Conservation (phyloP, 2,329 filamentous ascomycete genomes). For the Cryphonectria carpinicola region DNA sequence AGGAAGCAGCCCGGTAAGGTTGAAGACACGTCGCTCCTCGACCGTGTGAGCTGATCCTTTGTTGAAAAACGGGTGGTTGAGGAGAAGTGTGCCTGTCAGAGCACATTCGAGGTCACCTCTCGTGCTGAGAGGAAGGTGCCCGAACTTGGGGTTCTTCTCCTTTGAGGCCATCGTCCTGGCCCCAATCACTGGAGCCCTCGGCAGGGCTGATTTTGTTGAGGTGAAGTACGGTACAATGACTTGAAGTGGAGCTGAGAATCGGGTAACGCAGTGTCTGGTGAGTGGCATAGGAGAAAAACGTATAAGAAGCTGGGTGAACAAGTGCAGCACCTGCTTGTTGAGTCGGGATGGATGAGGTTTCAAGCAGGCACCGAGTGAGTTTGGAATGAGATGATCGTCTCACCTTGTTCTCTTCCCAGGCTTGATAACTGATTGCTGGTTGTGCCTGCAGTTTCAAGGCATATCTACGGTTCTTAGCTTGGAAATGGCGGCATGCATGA, state of each 20-base stretch:
- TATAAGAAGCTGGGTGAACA: too few species aligned
- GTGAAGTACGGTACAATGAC: neutral
- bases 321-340: neutral
- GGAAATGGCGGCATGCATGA: neutral
- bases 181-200: neutral
- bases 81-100: slow-evolving; percentile 55
- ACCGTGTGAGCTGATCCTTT: slow-evolving; percentile 79
- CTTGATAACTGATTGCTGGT: neutral
- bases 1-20: slow-evolving; percentile 74
- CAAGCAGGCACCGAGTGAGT: neutral
- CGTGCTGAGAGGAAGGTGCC: slow-evolving; percentile 52
- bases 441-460: neutral
- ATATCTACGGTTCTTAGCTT: neutral
- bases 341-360: neutral
- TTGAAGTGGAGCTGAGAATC: neutral
- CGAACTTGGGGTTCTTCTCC: slow-evolving; percentile 42
- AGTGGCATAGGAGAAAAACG: neutral
- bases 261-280: neutral
- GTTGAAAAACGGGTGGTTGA: slow-evolving; percentile 73
- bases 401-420: neutral
- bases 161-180: slow-evolving; percentile 14
- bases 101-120: slow-evolving; percentile 54
- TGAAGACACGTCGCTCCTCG: slow-evolving; percentile 71
- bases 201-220: neutral
- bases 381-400: neutral